Percentiles rank a stretch among this genome's conserved stretches.
These are phyloP conservation scores for Chaetomiaceae sp. DNA, from an alignment of 2,329 filamentous ascomycete species.

Conservation along the genomic window DNA sequence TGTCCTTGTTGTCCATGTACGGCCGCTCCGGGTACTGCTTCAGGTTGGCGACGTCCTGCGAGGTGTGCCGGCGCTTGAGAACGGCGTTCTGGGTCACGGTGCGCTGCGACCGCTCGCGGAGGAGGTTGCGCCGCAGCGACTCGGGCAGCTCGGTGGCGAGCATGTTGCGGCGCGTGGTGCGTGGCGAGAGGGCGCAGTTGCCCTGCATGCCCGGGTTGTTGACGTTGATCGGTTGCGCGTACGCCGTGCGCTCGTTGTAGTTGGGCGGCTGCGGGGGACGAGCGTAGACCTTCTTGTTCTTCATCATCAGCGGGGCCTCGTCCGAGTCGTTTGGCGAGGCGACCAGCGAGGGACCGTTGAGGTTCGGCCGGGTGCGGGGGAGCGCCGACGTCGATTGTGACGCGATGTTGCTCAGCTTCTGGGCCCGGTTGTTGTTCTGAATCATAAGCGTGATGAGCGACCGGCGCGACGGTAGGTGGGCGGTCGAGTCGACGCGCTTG, in stretches of 20 bases:
- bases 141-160: slow-evolving; percentile 90
- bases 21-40: slow-evolving; percentile 71
- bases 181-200: slow-evolving; percentile 77
- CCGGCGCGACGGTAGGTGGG: slow-evolving; percentile 76
- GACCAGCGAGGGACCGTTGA: slow-evolving; percentile 41
- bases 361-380: slow-evolving; percentile 54
- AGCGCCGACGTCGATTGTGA: slow-evolving; percentile 66
- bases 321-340: slow-evolving; percentile 56
- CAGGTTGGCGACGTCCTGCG: slow-evolving; percentile 84
- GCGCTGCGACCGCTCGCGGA: slow-evolving; percentile 95
- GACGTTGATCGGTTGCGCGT: slow-evolving; percentile 72
- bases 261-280: slow-evolving; percentile 46
- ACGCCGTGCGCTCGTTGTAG: slow-evolving; percentile 62
- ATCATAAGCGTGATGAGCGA: slow-evolving; percentile 90
- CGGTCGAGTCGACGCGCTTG: slow-evolving; percentile 83
- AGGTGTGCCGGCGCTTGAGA: slow-evolving; percentile 83
- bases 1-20: slow-evolving; percentile 48
- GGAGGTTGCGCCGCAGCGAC: slow-evolving; percentile 81
- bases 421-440: slow-evolving; percentile 71
- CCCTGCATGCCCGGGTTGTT: slow-evolving; percentile 61
- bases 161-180: slow-evolving; percentile 93
- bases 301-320: slow-evolving; percentile 61
- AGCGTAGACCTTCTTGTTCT: slow-evolving; percentile 53
- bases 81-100: slow-evolving; percentile 83
- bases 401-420: slow-evolving; percentile 63